Percentiles rank a stretch among this genome's conserved stretches.
phyloP scores from a whole-genome alignment of 305 asterid genomes.

The Andrographis paniculata region DNA sequence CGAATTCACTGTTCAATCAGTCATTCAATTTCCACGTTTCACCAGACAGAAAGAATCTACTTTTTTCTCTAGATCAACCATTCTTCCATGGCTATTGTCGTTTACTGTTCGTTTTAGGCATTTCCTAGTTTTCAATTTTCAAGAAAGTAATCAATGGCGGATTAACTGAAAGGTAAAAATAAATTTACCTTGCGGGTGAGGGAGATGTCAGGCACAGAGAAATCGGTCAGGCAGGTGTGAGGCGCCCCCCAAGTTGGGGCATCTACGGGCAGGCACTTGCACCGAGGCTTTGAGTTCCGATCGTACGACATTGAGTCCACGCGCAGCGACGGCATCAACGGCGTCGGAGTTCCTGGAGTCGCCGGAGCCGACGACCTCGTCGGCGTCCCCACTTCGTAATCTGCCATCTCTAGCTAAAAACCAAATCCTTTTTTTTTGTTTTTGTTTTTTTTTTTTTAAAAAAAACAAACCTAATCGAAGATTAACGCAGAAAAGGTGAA shows the following conservation, averaged over 20 bases:
- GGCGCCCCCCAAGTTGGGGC: constrained; percentile 69
- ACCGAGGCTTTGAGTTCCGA: constrained; percentile 90
- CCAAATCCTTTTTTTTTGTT: neutral
- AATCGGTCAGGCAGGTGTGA: constrained; percentile 60
- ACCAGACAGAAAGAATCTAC: no score
- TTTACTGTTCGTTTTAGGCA: no score
- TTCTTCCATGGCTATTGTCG: no score
- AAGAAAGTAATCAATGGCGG: neutral
- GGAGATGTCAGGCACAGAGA: constrained; percentile 65
- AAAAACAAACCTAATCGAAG: neutral
- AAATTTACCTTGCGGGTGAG: constrained; percentile 79
- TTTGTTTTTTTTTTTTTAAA: neutral
- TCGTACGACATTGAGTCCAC: constrained; percentile 72
- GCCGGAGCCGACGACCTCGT: constrained; percentile 66
- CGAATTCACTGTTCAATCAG: no score
- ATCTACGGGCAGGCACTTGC: constrained; percentile 76
- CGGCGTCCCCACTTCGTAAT: constrained; percentile 41
- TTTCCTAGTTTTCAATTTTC: no score
- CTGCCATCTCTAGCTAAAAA: constrained; percentile 31
- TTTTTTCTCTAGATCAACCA: no score
- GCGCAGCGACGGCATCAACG: constrained; percentile 49
- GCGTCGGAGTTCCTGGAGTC: constrained; percentile 88
- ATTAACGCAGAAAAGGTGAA: neutral
- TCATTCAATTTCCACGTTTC: no score
- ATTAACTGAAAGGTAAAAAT: neutral